Base-by-base conservation (phyloP, 2,329 filamentous ascomycete species). In the Parafenestella ontariensis region DNA sequence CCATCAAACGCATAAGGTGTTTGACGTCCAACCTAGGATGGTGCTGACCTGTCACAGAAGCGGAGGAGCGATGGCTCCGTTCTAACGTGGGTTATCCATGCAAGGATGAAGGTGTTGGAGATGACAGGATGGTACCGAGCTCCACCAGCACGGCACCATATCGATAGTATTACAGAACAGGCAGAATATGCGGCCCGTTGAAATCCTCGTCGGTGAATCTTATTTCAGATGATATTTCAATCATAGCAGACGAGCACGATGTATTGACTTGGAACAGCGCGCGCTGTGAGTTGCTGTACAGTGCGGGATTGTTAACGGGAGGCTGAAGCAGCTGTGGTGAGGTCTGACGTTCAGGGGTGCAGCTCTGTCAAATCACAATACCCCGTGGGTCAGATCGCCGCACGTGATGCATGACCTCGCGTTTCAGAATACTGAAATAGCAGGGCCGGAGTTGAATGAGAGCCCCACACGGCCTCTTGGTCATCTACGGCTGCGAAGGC, bases 1-100 rank as follows among this genome's bases (percentile, higher is more conserved):
- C 63, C 63, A 70, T 72, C 68, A 72, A 75, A 74, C 72, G 64
- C 67, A 64, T 70, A 55, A 62, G 64, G 65, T 66, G 73, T 76
- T 75, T 76, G 68, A 60, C 62, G 58, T 62, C 51, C 58, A 43
- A 57, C 58, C 64, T 64, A 59, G 65, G 61, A 49, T 58, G 59
- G 54, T 62, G 58, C 65, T 61, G 59, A 49, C 66, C 61, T 61
- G 69, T 67, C 64, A 66, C 65, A 66, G 63, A 39, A 60, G 56
- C 52, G 28, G 28, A 31, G 28, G 11, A 31, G 31, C 31, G 13
- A 34, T 15, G 42, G 49, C 52, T 54, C 52, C 40, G 49, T 46
- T 47, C 42, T 10, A 52, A 52, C 46, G 56, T 52, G 54, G 59
- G 54, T 48, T 46, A 59, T 51, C 64, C 63, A 62, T 66, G 65